Percentiles rank a stretch among this genome's conserved stretches.
These are phyloP conservation scores for Cucurbitaria berberidis DNA, from an alignment of 2,329 filamentous ascomycete species.

Conservation along the genomic window DNA sequence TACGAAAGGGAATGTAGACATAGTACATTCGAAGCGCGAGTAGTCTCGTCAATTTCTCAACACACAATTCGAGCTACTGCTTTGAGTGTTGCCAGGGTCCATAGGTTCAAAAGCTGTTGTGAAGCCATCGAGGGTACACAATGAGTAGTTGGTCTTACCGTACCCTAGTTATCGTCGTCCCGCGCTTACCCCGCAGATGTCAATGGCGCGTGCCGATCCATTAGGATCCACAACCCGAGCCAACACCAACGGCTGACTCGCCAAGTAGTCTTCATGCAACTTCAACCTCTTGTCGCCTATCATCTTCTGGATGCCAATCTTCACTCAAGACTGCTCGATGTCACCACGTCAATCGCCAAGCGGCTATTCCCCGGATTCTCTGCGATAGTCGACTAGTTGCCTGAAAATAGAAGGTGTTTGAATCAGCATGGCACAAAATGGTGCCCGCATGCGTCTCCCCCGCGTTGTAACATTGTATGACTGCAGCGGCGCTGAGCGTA, in stretches of 20 bases:
- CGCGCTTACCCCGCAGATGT: slow-evolving; percentile 23
- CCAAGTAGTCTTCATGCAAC: slow-evolving; percentile 19
- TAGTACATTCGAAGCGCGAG: too few species aligned
- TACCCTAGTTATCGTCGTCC: background rate
- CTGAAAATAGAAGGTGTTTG: slow-evolving; percentile 22
- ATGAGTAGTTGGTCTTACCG: background rate
- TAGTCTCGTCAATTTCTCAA: too few species aligned
- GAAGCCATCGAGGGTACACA: background rate
- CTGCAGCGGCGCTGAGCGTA: slow-evolving; percentile 14
- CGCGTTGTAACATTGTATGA: slow-evolving; percentile 19
- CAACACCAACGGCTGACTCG: slow-evolving; percentile 5
- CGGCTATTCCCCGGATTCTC: slow-evolving; percentile 22
- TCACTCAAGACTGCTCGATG: slow-evolving; percentile 27
- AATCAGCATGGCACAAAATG: slow-evolving; percentile 17
- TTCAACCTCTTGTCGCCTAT: slow-evolving; percentile 17
- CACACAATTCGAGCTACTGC: too few species aligned
- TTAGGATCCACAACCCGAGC: slow-evolving; percentile 6
- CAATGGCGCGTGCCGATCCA: slow-evolving; percentile 10
- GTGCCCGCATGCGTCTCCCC: slow-evolving; percentile 15
- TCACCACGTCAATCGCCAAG: slow-evolving; percentile 27
- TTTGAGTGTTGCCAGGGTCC: too few species aligned
- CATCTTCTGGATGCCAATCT: slow-evolving; percentile 15
- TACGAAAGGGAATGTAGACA: too few species aligned
- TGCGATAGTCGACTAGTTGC: slow-evolving; percentile 12
- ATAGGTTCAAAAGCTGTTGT: too few species aligned